Base-by-base conservation (phyloP, 495 filamentous ascomycete species). In the Aspergillus leporis region DNA sequence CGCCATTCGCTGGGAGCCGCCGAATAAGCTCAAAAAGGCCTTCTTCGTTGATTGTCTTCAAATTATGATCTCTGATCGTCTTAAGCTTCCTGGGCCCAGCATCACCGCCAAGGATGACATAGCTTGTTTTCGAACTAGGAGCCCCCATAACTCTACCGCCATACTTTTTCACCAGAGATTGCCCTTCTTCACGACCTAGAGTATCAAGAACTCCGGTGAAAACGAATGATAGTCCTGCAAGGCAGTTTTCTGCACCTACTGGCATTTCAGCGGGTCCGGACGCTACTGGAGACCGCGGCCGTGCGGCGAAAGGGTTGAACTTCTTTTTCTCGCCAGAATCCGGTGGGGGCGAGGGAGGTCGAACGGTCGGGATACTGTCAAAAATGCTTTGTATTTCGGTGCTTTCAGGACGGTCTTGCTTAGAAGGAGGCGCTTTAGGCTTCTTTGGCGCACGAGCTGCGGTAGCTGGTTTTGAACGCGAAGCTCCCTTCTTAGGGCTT, bases 141-240 rank as follows among this genome's bases (percentile, higher is more conserved):
- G 83, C 87, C n/a, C 71, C 72, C 12, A 88, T 96, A 40, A 95
- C 85, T 72, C 96, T 97, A 21, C 95, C 94, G 43, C 94, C 95
- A 72, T 97, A 91, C 55, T 87, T 85, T 68, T 98, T 98, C 22
- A 98, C 90, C 5, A 99, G 75, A 31, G 83, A 84, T 59, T 93
- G 90, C 23, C 87, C 95, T 57, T 95, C 91, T n/a, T 92, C 89
- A 53, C 94, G 85, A 25, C 86, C 87, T 48, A 97, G 77, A 0
- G 82, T 87, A 38, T 90, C 82, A 31, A 97, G 78, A 19, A 96
- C 75, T 22, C 94, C 94, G 14, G 94, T 98, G 61, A 99, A 99
- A n/a, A 99, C 94, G 65, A 99, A 99, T 0, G 86, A 86, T 58
- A 98, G 77, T n/a, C 94, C 95, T 45, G 90, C 86, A 51, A 99